Evolutionary conservation across 768 basidiomycete species (phyloP).

Genomic region (Tricholoma flavovirens): DNA sequence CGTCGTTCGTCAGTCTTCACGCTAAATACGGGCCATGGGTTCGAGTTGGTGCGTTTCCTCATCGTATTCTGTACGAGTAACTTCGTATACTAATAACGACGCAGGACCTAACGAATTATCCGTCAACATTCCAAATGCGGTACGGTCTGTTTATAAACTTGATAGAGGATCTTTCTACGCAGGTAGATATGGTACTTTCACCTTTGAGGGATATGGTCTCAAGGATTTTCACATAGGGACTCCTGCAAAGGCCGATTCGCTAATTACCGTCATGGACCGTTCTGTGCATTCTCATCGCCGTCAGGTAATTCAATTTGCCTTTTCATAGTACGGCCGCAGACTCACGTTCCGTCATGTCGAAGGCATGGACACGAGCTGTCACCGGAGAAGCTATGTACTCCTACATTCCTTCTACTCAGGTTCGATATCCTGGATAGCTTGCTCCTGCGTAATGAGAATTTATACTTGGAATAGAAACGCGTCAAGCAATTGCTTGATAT

Average conservation of each 20-base stretch:
- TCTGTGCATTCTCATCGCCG: neutral
- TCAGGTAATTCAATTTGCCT: neutral
- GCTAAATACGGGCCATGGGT: constrained; percentile 3
- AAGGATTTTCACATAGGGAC: neutral
- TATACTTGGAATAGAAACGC: neutral
- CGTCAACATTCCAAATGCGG: neutral
- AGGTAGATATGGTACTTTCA: neutral
- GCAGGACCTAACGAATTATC: neutral
- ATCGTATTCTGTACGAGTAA: neutral
- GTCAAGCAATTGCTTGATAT: neutral
- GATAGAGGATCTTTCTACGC: constrained; percentile 13
- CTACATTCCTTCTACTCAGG: neutral
- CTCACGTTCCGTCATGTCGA: neutral
- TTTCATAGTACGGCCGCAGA: neutral
- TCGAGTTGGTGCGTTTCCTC: neutral
- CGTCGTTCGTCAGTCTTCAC: neutral
- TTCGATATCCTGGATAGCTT: neutral
- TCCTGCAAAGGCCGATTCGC: neutral
- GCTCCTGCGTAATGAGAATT: neutral
- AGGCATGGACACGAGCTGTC: constrained; percentile 1
- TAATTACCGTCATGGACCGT: neutral
- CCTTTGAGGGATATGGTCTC: neutral
- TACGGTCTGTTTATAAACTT: neutral
- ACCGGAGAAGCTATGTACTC: constrained; percentile 1
- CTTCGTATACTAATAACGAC: neutral